Conservation (phyloP, 108 stramenopile genomes). For the Schizochytrium sp. region DNA sequence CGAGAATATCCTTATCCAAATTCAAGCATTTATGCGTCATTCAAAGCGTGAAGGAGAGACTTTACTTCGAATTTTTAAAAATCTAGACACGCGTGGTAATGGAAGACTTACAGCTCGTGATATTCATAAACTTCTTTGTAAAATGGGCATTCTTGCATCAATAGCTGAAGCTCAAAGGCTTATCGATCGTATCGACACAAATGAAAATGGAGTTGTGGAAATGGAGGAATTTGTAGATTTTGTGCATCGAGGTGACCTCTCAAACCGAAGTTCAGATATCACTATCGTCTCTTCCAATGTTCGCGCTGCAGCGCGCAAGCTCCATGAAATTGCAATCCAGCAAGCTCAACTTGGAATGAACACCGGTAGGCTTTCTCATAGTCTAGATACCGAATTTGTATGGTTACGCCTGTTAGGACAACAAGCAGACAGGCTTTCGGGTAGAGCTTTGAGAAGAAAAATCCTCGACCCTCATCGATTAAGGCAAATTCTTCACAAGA, state of each 20-base stretch:
- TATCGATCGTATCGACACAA: constrained; percentile 29
- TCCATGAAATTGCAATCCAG: neutral
- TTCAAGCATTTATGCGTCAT: neutral
- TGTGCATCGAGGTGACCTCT: neutral
- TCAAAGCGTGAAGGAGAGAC: constrained; percentile 2
- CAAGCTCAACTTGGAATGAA: constrained; percentile 8
- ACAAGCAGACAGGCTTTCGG: neutral
- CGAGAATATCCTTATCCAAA: neutral
- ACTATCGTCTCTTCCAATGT: neutral
- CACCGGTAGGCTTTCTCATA: neutral
- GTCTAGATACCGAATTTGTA: neutral
- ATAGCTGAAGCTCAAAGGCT: constrained; percentile 1
- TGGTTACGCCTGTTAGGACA: neutral
- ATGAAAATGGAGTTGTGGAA: constrained; percentile 19
- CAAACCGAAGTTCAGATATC: neutral
- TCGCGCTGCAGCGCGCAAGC: constrained; percentile 19
- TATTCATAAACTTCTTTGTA: neutral
- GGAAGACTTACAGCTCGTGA: constrained; percentile 33
- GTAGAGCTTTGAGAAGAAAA: too few relatives aligned
- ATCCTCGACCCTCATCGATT: neutral
- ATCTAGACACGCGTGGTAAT: neutral
- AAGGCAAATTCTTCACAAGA: neutral
- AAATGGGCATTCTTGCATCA: constrained; percentile 43
- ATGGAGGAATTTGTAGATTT: constrained; percentile 13
- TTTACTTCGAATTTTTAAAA: neutral